Evolutionary conservation across 1,139 yeast genomes (phyloP), one percentile per base, ranked within the genome.

Genomic region (Saccharomyces hybrid): DNA sequence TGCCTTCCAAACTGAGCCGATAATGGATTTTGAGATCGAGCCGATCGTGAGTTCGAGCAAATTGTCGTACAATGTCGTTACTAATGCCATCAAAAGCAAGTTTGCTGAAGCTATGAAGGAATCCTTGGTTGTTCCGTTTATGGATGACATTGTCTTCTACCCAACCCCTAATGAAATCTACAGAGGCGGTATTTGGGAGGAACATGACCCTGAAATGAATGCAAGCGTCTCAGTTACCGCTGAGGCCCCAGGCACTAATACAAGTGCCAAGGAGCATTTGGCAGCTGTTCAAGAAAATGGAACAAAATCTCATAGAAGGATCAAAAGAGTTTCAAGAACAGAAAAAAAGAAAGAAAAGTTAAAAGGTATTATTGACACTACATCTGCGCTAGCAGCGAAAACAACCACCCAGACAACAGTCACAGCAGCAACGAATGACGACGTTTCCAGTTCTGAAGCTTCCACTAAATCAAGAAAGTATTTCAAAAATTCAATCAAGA

Each of bases 181-280:
- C 66, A 79, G 96, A 59, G 98, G 96, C 49, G 99, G 99, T 14
- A 83, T 93, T 27, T 93, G 98, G 98, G 88, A 63, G 23, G 55
- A 56, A 13, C 14, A n/a, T 9, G 47, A 38, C 4, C 3, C 16
- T 32, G 42, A 29, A n/a, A 2, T 11, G 4, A 8, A 7, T 1
- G 14, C n/a, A 11, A 27, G 16, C 9, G 20, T 8, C 4, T 9
- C 8, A 3, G 8, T 11, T 31, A n/a, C 46, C 9, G 28, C 14
- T 8, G 42, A 13, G 16, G 13, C 38, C 20, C 7, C 32, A 26
- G 26, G 46, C 8, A 28, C n/a, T 34, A 46, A 13, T 34, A 46
- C 27, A 48, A 50, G 7, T 38, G 41, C 25, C 16, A 49, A 23
- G 28, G 47, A 2, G 11, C 47, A 44, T 44, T 13, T 25, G 16